A percentile compares a stretch with the other conserved stretches of the same genome.
Evolutionary conservation across 768 basidiomycete genomes (phyloP).

Genomic region (Termitomyces sp.): DNA sequence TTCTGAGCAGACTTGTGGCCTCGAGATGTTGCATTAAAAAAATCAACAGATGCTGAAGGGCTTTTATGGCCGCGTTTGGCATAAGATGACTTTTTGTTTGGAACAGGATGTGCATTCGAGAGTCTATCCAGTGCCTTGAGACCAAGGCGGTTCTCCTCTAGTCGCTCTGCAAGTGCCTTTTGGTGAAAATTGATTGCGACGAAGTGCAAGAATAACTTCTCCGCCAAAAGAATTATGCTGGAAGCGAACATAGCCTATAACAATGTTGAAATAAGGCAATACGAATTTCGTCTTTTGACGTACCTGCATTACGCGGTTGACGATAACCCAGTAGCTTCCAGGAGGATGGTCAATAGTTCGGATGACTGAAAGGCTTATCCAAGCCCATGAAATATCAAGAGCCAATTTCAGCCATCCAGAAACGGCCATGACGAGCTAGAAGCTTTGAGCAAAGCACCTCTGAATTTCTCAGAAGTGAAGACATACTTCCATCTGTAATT

Average conservation of each 20-base stretch:
- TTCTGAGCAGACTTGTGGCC: slow-evolving; percentile 12
- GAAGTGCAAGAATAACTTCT: slow-evolving; percentile 62
- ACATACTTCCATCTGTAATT: slow-evolving; percentile 65
- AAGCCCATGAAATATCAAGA: slow-evolving; percentile 65
- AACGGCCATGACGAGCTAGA: slow-evolving; percentile 63
- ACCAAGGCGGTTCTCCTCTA: slow-evolving; percentile 66
- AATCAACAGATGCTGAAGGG: slow-evolving; percentile 30
- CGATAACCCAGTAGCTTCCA: slow-evolving; percentile 60
- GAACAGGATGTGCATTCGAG: slow-evolving; percentile 57
- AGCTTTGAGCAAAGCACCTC: not conserved
- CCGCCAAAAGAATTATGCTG: slow-evolving; percentile 37
- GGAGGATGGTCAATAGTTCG: slow-evolving; percentile 55
- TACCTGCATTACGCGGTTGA: slow-evolving; percentile 74
- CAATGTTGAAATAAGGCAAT: slow-evolving; percentile 3
- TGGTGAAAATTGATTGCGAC: slow-evolving; percentile 81
- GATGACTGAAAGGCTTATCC: slow-evolving; percentile 69
- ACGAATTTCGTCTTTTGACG: slow-evolving; percentile 4
- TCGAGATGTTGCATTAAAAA: slow-evolving; percentile 16
- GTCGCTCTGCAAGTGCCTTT: slow-evolving; percentile 69
- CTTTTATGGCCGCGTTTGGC: slow-evolving; percentile 44
- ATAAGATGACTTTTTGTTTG: slow-evolving; percentile 34
- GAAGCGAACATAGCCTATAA: slow-evolving; percentile 41
- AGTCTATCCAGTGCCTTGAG: slow-evolving; percentile 68
- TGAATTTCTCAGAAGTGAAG: not conserved
- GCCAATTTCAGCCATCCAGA: slow-evolving; percentile 68